phyloP scores from a whole-genome alignment of 495 filamentous ascomycete genomes.

The Acidiella bohemica region DNA sequence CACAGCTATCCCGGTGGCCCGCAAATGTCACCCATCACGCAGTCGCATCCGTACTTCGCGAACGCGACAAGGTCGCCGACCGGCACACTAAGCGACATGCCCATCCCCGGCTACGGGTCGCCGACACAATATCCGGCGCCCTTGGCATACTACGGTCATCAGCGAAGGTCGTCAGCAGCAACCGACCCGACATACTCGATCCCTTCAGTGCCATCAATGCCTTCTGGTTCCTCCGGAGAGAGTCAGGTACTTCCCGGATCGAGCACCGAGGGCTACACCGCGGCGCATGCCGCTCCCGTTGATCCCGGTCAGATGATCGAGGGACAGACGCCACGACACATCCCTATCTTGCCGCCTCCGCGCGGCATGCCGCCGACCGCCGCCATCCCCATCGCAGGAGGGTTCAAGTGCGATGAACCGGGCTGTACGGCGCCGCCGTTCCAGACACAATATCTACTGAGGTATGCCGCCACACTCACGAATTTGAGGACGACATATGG shows the following conservation, averaged over 20 bases:
- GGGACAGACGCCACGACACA: conserved; percentile 20
- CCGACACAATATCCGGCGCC: conserved; percentile 10
- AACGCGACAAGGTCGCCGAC: conserved; percentile 22
- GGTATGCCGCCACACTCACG: conserved; percentile 40
- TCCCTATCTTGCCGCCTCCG: conserved; percentile 21
- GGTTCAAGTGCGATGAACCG: conserved; percentile 50
- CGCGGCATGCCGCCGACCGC: conserved; percentile 12
- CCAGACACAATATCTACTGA: conserved; percentile 76
- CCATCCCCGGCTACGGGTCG: conserved; percentile 1
- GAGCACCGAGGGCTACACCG: conserved; percentile 24
- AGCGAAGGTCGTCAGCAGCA: conserved; percentile 24
- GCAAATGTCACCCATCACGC: conserved; percentile 15
- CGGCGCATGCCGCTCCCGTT: conserved; percentile 19
- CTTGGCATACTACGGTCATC: conserved; percentile 20
- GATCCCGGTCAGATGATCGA: conserved; percentile 21
- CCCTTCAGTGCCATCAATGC: conserved; percentile 15
- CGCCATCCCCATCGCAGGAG: conserved; percentile 19
- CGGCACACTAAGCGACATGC: conserved; percentile 21
- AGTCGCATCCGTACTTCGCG: too few species aligned
- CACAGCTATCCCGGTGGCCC: conserved; percentile 2
- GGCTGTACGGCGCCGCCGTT: conserved; percentile 78
- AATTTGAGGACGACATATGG: not conserved
- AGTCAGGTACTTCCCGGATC: conserved; percentile 25
- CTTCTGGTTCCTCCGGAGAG: conserved; percentile 22
- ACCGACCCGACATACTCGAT: conserved; percentile 18